Conservation (phyloP, 441 rosid species). For the Rhodomyrtus psidioides region DNA sequence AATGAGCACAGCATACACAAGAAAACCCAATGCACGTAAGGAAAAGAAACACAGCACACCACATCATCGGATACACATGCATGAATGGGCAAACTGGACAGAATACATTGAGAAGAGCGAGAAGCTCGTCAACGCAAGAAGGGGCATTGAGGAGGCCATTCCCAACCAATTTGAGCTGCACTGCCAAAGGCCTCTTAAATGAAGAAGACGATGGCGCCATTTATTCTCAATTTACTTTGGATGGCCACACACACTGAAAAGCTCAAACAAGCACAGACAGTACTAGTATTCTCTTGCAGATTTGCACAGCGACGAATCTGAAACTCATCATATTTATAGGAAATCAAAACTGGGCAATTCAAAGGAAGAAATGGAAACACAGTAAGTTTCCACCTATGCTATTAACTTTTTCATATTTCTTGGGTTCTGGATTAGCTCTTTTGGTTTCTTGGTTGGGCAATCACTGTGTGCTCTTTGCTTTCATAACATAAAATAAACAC, state of each 20-base stretch:
- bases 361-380: not conserved
- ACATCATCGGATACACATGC: not conserved
- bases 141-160: not conserved
- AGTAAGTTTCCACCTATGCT: not conserved
- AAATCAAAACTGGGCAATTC: not conserved
- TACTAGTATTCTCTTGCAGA: not conserved
- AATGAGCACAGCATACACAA: too few relatives aligned
- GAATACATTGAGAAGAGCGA: not conserved
- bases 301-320: not conserved
- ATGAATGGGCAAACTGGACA: not conserved
- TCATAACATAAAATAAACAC: not conserved
- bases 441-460: not conserved
- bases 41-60: not conserved
- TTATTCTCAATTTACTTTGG: not conserved
- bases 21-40: not conserved
- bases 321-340: not conserved
- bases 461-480: not conserved
- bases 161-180: not conserved
- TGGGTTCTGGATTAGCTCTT: not conserved
- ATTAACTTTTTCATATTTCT: not conserved
- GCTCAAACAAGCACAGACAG: not conserved
- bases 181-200: not conserved
- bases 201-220: not conserved
- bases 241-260: not conserved
- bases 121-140: not conserved